A percentile compares a stretch with the other conserved stretches of the same genome.
These are phyloP conservation scores for Dendrothele bispora DNA, from an alignment of 768 basidiomycete genomes.

Conservation along the genomic window DNA sequence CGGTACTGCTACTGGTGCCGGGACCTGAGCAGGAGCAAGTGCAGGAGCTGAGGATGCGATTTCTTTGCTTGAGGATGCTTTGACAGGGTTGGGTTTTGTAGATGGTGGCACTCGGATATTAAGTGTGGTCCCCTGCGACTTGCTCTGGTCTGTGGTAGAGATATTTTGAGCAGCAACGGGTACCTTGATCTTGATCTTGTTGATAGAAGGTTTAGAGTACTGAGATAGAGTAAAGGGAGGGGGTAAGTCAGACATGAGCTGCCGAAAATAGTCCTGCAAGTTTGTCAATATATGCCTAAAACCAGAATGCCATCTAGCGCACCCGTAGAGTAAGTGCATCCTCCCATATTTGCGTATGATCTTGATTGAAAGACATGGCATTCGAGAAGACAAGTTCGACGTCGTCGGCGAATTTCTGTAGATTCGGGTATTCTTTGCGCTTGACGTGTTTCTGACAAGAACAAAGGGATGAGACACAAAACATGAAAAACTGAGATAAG, in stretches of 20 bases:
- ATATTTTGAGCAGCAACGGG: slow-evolving; percentile 39
- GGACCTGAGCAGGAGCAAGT: slow-evolving; percentile 21
- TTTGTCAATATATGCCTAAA: slow-evolving; percentile 2
- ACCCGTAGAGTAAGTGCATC: slow-evolving; percentile 71
- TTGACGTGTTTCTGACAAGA: slow-evolving; percentile 71
- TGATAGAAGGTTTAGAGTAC: slow-evolving; percentile 53
- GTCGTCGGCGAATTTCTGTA: slow-evolving; percentile 77
- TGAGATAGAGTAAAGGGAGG: slow-evolving; percentile 61
- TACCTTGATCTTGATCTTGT: slow-evolving; percentile 75
- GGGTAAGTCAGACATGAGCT: slow-evolving; percentile 78
- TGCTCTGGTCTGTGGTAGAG: too few species aligned
- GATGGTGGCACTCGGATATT: slow-evolving; percentile 13
- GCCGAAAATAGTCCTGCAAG: slow-evolving; percentile 67
- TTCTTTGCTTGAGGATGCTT: slow-evolving; percentile 20
- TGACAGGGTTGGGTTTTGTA: slow-evolving; percentile 10
- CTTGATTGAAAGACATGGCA: slow-evolving; percentile 85
- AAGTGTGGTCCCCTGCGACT: slow-evolving; percentile 6
- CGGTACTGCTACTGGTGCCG: slow-evolving; percentile 17
- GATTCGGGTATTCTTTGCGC: slow-evolving; percentile 70
- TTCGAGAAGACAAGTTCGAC: slow-evolving; percentile 91
- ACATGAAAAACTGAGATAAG: not conserved
- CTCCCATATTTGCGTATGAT: slow-evolving; percentile 81
- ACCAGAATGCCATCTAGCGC: slow-evolving; percentile 19
- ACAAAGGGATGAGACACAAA: slow-evolving; percentile 1
- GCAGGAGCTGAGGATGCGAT: slow-evolving; percentile 23